Evolutionary conservation across 345 rosid species (phyloP), one percentile per base, ranked within the genome.

Genomic region (Gossypium mustelinum): DNA sequence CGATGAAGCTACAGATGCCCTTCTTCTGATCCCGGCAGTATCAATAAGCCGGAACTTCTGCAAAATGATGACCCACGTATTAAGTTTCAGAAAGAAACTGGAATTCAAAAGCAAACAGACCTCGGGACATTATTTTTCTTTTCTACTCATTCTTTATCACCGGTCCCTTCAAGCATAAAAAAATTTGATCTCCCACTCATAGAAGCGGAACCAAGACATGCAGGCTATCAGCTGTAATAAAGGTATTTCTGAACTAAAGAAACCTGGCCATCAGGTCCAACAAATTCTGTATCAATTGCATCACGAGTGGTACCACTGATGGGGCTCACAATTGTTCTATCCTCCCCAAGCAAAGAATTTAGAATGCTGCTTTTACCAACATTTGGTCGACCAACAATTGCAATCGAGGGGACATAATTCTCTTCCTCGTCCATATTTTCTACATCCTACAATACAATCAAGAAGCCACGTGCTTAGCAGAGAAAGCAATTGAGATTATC

Each of bases 301-400:
- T 94, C 98, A 66, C 98, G 98, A 7, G 98, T 94, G 55, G 98
- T 94, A 51, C 98, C 98, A 82, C 98, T 94, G 82, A 94, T 73
- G 73, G 98, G 97, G 82, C 98, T 94, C 75, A 94, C 98, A 81
- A 94, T 92, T 67, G 97, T 89, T 87, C 97, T 88, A 79, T 94
- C 97, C 83, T 94, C 98, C 65, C 98, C 91, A 73, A 94, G 84
- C 89, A 92, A 85, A 72, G 98, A 93, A 90, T 94, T 94, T 81
- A 94, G 85, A 79, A 94, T 94, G 86, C 98, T 94, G 80, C 98
- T 94, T 83, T 94, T 94, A 59, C 98, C 98, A 80, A 94, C 98
- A 76, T 94, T 92, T 67, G 98, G 98, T 61, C 95, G 84, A 72
- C 98, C 98, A 79, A 94, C 97, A 78, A 94, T 94, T 70, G 97